Conservation (phyloP, 495 filamentous ascomycete species). For the Penicillium taxi region DNA sequence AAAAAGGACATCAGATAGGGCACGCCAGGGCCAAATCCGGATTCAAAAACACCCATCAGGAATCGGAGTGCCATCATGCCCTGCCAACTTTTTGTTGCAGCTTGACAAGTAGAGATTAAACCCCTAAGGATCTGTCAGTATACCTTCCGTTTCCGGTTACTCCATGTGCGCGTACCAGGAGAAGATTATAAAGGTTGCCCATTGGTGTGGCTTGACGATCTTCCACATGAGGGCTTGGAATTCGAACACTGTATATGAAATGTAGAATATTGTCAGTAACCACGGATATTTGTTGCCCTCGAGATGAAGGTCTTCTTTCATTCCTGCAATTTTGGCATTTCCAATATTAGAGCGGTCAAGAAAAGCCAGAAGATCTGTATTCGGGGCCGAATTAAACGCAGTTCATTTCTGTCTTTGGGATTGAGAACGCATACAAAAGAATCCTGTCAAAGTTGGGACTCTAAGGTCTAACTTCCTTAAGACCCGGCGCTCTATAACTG, state of each 20-base stretch:
- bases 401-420: background rate
- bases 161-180: constrained; percentile 32
- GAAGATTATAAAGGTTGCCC: constrained; percentile 41
- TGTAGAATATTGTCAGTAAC: constrained; percentile 76
- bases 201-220: constrained; percentile 49
- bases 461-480: constrained; percentile 51
- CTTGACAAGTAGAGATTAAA: constrained; percentile 51
- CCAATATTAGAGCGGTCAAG: constrained; percentile 64
- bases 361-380: constrained; percentile 53
- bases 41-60: constrained; percentile 59
- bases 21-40: constrained; percentile 59
- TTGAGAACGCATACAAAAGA: constrained; percentile 40
- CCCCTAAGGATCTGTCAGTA: constrained; percentile 33
- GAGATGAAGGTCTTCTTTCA: constrained; percentile 38
- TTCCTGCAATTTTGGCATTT: constrained; percentile 58
- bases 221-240: constrained; percentile 68
- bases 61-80: constrained; percentile 61
- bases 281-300: constrained; percentile 51
- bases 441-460: constrained; percentile 44
- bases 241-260: constrained; percentile 54
- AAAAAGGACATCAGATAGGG: constrained; percentile 77
- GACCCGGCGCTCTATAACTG: constrained; percentile 48
- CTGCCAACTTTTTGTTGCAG: constrained; percentile 51
- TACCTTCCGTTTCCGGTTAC: background rate
- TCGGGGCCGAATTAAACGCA: background rate